Conservation (phyloP, 2,329 filamentous ascomycete species). For the Paecilomyces dactylethromorphus region DNA sequence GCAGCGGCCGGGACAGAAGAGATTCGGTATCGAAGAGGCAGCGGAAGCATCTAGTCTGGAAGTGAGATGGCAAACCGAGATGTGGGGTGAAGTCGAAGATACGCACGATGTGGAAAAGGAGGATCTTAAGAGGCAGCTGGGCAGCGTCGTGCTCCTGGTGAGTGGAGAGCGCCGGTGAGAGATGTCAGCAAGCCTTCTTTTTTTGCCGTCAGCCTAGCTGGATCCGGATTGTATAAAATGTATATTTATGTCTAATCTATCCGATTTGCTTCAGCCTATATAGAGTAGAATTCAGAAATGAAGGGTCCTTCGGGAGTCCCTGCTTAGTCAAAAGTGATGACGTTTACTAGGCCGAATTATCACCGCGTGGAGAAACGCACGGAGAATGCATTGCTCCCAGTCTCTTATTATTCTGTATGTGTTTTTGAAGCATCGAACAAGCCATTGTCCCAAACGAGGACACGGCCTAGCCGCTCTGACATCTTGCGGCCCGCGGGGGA, state of each 20-base stretch:
- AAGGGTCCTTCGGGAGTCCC: neutral
- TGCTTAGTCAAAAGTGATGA: neutral
- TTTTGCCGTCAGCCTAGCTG: neutral
- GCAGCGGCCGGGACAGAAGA: slow-evolving; percentile 29
- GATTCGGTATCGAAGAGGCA: slow-evolving; percentile 78
- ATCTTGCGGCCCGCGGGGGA: neutral
- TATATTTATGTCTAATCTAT: neutral
- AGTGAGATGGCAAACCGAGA: slow-evolving; percentile 79
- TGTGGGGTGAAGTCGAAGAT: slow-evolving; percentile 97
- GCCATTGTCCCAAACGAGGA: slow-evolving; percentile 13
- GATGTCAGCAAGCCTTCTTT: neutral
- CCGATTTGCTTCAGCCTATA: neutral
- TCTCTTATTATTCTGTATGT: neutral
- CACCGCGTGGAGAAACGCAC: neutral
- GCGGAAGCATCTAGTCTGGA: slow-evolving; percentile 72
- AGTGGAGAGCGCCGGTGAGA: slow-evolving; percentile 45
- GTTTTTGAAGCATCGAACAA: neutral
- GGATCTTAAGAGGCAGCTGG: slow-evolving; percentile 79
- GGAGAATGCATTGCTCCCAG: neutral
- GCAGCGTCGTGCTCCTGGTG: slow-evolving; percentile 77
- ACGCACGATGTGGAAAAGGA: slow-evolving; percentile 95
- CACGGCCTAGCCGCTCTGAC: neutral
- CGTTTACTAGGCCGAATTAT: neutral
- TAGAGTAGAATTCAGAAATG: neutral
- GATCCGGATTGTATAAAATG: neutral